Evolutionary conservation across 345 rosid genomes (phyloP), one percentile per base, ranked within the genome.

Genomic region (Eutrema heterophyllum): DNA sequence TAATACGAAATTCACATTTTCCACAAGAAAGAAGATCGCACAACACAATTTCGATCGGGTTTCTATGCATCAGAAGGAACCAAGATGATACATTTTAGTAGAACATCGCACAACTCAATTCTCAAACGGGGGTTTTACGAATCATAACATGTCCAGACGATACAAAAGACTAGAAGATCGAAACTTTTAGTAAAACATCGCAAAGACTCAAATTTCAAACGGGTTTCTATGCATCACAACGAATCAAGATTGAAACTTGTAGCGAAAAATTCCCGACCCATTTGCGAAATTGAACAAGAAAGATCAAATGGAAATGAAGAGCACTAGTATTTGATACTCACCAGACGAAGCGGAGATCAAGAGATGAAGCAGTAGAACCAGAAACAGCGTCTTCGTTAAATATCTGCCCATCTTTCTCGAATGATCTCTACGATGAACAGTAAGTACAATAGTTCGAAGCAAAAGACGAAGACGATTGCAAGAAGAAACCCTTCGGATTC

Each of bases 271-370:
- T 12, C 18, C 4, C 4, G 5, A 51, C 51, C 11, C 50, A 51
- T 24, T 40, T 27, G 12, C 15, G 40, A 53, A 68, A 43, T 1
- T 2, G 16, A 54, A 54, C 41, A 40, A 30, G 53, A 16, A 40
- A 29, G 43, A 40, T 27, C 52, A 52, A 54, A 53, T 15, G 0
- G 13, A 32, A 8, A n/a, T 14, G 44, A 67, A 39, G 60, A 67
- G 9, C 72, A 4, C 27, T 39, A 54, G 29, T 5, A 15, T n/a
- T 54, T 9, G 64, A 68, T 40, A 68, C 32, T 68, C 30, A 69
- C 73, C 45, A 46, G 21, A 69, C 3, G 44, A 56, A 44, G 54
- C 45, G n/a, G 65, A 69, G 55, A 69, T 44, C 6, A 56, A 35
- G 44, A 57, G 45, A 32, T 24, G 65, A 55, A 68, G 55, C 5